A percentile compares a stretch with the other conserved stretches of the same genome.
Conservation (phyloP, 768 basidiomycete genomes). For the Amanita fuliginea region DNA sequence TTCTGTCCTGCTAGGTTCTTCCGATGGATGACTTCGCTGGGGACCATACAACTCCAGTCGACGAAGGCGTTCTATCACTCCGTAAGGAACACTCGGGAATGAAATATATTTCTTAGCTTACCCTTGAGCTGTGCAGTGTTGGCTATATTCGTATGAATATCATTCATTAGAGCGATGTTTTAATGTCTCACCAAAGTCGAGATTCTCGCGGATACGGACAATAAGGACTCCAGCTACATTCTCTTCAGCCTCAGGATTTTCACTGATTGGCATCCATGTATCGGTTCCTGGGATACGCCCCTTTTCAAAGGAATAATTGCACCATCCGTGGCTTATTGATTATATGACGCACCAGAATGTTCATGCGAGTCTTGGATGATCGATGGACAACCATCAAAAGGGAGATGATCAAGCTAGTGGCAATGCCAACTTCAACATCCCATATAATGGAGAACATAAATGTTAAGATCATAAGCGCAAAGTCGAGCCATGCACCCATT, state of each 20-base stretch:
- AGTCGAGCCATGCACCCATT: constrained; percentile 90
- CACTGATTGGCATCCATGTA: constrained; percentile 83
- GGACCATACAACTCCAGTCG: constrained; percentile 85
- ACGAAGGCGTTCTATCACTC: constrained; percentile 53
- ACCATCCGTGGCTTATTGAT: not conserved
- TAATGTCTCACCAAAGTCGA: constrained; percentile 68
- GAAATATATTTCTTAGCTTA: constrained; percentile 11
- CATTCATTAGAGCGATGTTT: not conserved
- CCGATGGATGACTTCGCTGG: constrained; percentile 76
- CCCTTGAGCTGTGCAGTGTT: constrained; percentile 95
- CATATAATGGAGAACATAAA: constrained; percentile 83
- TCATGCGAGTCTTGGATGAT: constrained; percentile 83
- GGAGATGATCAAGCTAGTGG: constrained; percentile 81
- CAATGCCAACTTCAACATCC: constrained; percentile 87
- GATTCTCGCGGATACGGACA: constrained; percentile 77
- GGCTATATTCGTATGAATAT: constrained; percentile 30
- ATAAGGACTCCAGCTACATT: constrained; percentile 76
- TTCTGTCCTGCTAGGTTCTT: constrained; percentile 65
- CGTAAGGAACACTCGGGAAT: not conserved
- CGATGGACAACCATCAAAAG: constrained; percentile 83
- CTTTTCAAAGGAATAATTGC: constrained; percentile 21
- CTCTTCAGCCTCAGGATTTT: constrained; percentile 77
- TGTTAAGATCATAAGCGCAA: constrained; percentile 78
- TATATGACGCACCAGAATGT: constrained; percentile 56
- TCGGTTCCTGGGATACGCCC: constrained; percentile 85